Conservation (phyloP, 208 protist species). For the Crithidia bombi region DNA sequence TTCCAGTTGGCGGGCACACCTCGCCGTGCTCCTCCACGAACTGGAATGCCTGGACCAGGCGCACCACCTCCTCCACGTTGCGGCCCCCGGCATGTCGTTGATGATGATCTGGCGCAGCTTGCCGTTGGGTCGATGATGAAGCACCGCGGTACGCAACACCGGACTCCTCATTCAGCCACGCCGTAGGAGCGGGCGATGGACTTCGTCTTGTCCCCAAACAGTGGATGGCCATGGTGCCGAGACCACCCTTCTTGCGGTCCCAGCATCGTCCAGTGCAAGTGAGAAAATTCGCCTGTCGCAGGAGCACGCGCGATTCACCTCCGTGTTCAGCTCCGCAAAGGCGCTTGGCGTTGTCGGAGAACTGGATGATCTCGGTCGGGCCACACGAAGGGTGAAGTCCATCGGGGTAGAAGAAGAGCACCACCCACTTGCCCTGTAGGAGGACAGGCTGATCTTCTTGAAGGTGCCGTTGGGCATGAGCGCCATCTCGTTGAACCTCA, state of each 20-base stretch:
- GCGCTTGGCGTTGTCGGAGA: constrained; percentile 91
- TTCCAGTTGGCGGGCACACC: constrained; percentile 96
- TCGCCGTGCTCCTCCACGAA: constrained; percentile 95
- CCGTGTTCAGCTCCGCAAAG: constrained; percentile 89
- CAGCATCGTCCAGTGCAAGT: constrained; percentile 95
- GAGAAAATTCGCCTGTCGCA: constrained; percentile 96
- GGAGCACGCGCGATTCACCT: constrained; percentile 93
- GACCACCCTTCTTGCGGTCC: constrained; percentile 97
- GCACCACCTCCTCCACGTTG: constrained; percentile 94
- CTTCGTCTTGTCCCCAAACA: constrained; percentile 96
- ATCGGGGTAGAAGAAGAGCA: constrained; percentile 98
- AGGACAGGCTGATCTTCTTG: constrained; percentile 88
- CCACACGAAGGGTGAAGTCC: constrained; percentile 98
- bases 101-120: constrained; percentile 93
- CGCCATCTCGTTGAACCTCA: constrained; percentile 88
- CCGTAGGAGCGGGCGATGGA: constrained; percentile 93
- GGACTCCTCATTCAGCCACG: constrained; percentile 91
- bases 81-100: constrained; percentile 96
- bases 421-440: constrained; percentile 95
- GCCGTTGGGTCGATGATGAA: constrained; percentile 96
- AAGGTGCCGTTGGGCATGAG: constrained; percentile 95
- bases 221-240: constrained; percentile 95
- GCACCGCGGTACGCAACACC: constrained; percentile 89
- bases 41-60: constrained; percentile 96
- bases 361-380: constrained; percentile 97